phyloP scores from a whole-genome alignment of 371 early-diverging fungal species.

The Homolaphlyctis polyrhiza region DNA sequence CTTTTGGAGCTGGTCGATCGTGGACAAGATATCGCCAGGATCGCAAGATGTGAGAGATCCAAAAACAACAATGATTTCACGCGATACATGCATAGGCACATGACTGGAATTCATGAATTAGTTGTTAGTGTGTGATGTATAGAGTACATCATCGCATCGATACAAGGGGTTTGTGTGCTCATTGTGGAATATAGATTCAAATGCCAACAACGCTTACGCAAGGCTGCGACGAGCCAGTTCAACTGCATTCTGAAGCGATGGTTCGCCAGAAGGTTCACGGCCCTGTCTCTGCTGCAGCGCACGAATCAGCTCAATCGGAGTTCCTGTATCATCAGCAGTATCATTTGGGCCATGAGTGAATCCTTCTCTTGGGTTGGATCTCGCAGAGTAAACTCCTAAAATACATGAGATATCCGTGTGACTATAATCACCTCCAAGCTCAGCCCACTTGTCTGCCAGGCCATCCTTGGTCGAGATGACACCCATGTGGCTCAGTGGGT shows the following conservation, averaged over 20 bases:
- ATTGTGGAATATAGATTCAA: no score
- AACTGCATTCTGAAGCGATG: conserved; percentile 87
- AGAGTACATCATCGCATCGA: background rate
- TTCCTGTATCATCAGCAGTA: conserved; percentile 29
- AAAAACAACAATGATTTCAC: conserved; percentile 79
- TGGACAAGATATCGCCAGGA: conserved; percentile 83
- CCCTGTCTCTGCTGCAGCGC: conserved; percentile 62
- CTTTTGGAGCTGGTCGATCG: conserved; percentile 58
- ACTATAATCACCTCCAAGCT: conserved; percentile 59
- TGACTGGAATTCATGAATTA: conserved; percentile 42
- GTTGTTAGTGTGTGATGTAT: background rate
- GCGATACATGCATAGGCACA: conserved; percentile 88
- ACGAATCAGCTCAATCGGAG: conserved; percentile 69
- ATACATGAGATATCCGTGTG: conserved; percentile 14
- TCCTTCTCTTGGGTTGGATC: no score
- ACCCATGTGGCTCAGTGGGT: conserved; percentile 88
- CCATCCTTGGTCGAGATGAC: conserved; percentile 85
- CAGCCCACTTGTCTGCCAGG: conserved; percentile 79
- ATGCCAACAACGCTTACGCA: conserved; percentile 26
- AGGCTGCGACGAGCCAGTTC: conserved; percentile 70
- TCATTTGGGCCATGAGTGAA: background rate
- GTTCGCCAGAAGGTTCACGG: conserved; percentile 78
- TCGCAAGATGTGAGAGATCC: conserved; percentile 90
- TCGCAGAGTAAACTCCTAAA: conserved; percentile 2
- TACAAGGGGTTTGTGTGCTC: background rate